Evolutionary conservation across 768 basidiomycete genomes (phyloP).

Genomic region (Antrodiella citrinella): DNA sequence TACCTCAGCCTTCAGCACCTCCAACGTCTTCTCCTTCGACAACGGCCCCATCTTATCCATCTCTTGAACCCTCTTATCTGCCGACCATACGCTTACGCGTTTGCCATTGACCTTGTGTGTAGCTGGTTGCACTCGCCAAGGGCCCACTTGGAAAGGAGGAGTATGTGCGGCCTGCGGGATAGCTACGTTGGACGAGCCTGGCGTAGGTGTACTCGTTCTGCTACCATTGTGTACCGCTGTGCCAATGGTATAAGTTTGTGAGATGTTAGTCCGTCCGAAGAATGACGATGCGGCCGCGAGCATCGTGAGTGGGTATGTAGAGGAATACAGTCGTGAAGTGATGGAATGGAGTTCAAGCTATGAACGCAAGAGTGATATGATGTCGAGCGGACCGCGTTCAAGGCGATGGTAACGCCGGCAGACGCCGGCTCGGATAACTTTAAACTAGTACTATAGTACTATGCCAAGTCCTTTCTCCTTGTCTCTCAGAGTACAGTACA

Average conservation of each 20-base stretch:
- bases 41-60: slow-evolving; percentile 58
- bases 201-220: slow-evolving; percentile 16
- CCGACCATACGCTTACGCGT: slow-evolving; percentile 87
- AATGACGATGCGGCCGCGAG: slow-evolving; percentile 79
- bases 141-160: slow-evolving; percentile 62
- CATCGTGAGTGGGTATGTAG: slow-evolving; percentile 31
- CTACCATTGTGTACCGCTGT: slow-evolving; percentile 9
- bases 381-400: no score
- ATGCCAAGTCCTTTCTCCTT: no score
- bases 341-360: not conserved
- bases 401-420: no score
- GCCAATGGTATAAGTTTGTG: slow-evolving; percentile 70
- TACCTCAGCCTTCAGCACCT: slow-evolving; percentile 89
- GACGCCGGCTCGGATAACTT: no score
- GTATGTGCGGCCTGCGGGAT: slow-evolving; percentile 33
- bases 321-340: not conserved
- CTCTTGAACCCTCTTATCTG: slow-evolving; percentile 75
- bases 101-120: slow-evolving; percentile 86
- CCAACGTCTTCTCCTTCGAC: slow-evolving; percentile 68
- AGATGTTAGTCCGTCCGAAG: slow-evolving; percentile 74
- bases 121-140: slow-evolving; percentile 86
- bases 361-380: no score
- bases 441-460: no score
- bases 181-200: slow-evolving; percentile 24
- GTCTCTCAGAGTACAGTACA: no score